Conservation (phyloP, 768 basidiomycete species). For the Mycena capillaripes region DNA sequence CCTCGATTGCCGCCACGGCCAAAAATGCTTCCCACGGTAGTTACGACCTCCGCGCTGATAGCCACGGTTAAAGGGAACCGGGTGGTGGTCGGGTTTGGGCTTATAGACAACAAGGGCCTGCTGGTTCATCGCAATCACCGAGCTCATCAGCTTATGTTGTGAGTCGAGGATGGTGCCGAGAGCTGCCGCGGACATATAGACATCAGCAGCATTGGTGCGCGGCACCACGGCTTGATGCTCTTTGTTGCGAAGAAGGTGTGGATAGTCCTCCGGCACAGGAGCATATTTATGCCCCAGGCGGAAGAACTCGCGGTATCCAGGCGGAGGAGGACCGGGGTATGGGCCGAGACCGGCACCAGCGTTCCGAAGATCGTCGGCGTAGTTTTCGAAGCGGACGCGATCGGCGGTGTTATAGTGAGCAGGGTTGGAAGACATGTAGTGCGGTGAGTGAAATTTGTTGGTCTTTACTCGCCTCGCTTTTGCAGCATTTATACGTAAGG, state of each 20-base stretch:
- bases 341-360: not conserved
- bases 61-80: not conserved
- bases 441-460: not conserved
- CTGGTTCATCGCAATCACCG: not conserved
- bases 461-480: not conserved
- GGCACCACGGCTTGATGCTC: not conserved
- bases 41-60: not conserved
- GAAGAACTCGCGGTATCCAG: not conserved
- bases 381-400: not conserved
- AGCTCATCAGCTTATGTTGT: not conserved
- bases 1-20: not conserved
- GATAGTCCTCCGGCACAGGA: slow-evolving; percentile 1
- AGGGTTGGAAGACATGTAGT: not conserved
- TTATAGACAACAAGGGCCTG: too few species aligned
- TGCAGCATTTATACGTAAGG: not conserved
- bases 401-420: not conserved
- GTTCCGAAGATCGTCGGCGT: not conserved
- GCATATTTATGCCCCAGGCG: not conserved
- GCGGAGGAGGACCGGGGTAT: not conserved
- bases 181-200: not conserved
- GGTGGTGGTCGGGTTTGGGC: not conserved
- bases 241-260: not conserved
- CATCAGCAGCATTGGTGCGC: not conserved
- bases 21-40: too few species aligned
- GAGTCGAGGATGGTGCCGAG: not conserved